phyloP scores from a whole-genome alignment of 2,329 filamentous ascomycete species.

The Botrytis fabae region DNA sequence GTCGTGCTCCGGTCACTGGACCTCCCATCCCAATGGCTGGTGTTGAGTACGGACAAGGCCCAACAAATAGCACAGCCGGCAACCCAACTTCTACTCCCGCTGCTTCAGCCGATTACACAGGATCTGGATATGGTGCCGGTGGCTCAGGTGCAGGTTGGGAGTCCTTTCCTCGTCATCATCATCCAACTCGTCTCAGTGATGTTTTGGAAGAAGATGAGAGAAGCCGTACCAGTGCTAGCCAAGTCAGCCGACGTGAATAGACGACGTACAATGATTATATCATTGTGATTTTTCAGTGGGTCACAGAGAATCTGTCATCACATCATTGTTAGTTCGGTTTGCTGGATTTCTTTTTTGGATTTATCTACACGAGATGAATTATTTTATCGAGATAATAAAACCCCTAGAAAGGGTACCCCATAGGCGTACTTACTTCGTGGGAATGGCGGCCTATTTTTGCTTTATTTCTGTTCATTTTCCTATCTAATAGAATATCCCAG shows the following conservation, averaged over 20 bases:
- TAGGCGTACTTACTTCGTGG: not conserved
- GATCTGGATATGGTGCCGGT: slow-evolving; percentile 59
- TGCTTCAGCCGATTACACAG: slow-evolving; percentile 60
- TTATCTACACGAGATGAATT: not conserved
- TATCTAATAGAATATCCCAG: slow-evolving; percentile 21
- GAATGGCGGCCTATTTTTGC: slow-evolving; percentile 14
- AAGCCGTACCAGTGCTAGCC: slow-evolving; percentile 64
- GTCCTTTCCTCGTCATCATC: slow-evolving; percentile 73
- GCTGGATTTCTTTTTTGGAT: not conserved
- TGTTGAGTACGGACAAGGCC: slow-evolving; percentile 35
- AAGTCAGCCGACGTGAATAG: slow-evolving; percentile 34
- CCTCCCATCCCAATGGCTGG: slow-evolving; percentile 31
- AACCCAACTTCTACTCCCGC: slow-evolving; percentile 28
- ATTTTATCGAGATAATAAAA: slow-evolving; percentile 1
- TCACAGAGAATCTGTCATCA: not conserved
- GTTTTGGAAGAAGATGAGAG: slow-evolving; percentile 84
- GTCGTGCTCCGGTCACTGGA: slow-evolving; percentile 28
- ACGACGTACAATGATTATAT: slow-evolving; percentile 21
- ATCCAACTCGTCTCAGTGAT: slow-evolving; percentile 85
- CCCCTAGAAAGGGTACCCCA: slow-evolving; percentile 1
- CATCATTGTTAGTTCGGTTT: not conserved
- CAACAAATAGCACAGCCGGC: slow-evolving; percentile 25
- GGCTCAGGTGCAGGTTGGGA: slow-evolving; percentile 71
- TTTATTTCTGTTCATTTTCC: slow-evolving; percentile 5
- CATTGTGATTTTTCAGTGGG: not conserved